Percentiles rank a stretch among this genome's conserved stretches.
Evolutionary conservation across 805 yeast genomes (phyloP).

Genomic region (Candida patagonica): DNA sequence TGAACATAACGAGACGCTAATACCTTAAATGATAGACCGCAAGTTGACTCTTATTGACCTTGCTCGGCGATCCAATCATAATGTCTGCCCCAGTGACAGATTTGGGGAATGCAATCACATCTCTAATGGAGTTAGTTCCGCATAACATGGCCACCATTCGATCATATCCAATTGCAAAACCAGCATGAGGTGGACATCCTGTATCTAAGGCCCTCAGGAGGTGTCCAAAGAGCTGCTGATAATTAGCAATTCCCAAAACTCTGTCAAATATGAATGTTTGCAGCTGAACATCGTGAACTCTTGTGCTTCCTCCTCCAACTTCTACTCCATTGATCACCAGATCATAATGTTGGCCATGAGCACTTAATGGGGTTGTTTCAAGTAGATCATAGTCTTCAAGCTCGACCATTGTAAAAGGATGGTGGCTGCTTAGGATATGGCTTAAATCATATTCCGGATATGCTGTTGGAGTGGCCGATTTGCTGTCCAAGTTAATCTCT

Average conservation of each 20-base stretch:
- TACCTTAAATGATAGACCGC: slow-evolving; percentile 41
- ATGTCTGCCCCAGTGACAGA: slow-evolving; percentile 81
- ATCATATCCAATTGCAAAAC: slow-evolving; percentile 92
- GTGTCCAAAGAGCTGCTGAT: slow-evolving; percentile 72
- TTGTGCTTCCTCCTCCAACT: slow-evolving; percentile 93
- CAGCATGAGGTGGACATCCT: slow-evolving; percentile 99
- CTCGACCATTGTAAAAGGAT: slow-evolving; percentile 93
- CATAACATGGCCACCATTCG: slow-evolving; percentile 83
- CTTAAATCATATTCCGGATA: slow-evolving; percentile 55
- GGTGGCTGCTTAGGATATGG: slow-evolving; percentile 69
- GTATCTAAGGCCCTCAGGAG: slow-evolving; percentile 66
- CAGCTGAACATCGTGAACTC: slow-evolving; percentile 78
- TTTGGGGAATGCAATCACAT: slow-evolving; percentile 95
- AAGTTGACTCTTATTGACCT: slow-evolving; percentile 43
- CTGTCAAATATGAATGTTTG: slow-evolving; percentile 65
- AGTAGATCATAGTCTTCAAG: slow-evolving; percentile 55
- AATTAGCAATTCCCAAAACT: slow-evolving; percentile 49
- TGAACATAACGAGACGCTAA: not conserved
- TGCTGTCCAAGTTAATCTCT: slow-evolving; percentile 29
- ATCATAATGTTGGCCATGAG: slow-evolving; percentile 88
- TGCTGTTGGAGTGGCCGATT: slow-evolving; percentile 20
- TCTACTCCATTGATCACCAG: slow-evolving; percentile 90
- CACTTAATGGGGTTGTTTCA: slow-evolving; percentile 46
- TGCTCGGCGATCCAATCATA: slow-evolving; percentile 78
- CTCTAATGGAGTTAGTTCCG: slow-evolving; percentile 72